Conservation (phyloP, 805 yeast genomes). For the Suhomyces sp. region DNA sequence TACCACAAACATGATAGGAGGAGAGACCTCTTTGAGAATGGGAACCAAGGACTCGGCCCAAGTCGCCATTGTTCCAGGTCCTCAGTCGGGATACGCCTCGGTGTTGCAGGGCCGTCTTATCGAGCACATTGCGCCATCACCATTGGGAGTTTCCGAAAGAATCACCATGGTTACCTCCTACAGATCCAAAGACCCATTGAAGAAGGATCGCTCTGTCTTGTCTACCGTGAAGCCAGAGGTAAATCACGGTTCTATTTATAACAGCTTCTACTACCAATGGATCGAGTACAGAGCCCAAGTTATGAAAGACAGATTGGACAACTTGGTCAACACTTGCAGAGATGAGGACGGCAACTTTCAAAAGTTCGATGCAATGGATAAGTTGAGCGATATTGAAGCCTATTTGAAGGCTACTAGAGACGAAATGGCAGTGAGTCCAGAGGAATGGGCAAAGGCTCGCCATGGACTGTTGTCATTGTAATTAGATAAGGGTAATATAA, state of each 20-base stretch:
- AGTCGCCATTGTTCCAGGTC: constrained; percentile 27
- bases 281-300: constrained; percentile 27
- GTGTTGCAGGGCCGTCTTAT: constrained; percentile 47
- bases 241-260: constrained; percentile 32
- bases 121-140: constrained; percentile 47
- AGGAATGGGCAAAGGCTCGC: constrained; percentile 13
- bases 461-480: neutral
- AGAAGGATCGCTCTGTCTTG: constrained; percentile 31
- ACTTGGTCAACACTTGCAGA: constrained; percentile 14
- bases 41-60: constrained; percentile 25
- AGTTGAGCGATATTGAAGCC: constrained; percentile 21
- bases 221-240: constrained; percentile 39
- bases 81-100: constrained; percentile 49
- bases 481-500: neutral
- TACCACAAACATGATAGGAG: constrained; percentile 57
- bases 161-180: constrained; percentile 44
- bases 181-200: constrained; percentile 29
- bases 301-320: constrained; percentile 22
- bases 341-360: constrained; percentile 19
- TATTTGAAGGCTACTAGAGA: constrained; percentile 26
- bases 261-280: constrained; percentile 40
- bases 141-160: constrained; percentile 35
- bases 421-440: constrained; percentile 27
- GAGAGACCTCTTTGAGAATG: constrained; percentile 54
- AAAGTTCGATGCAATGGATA: constrained; percentile 18